Base-by-base conservation (phyloP, 177 flowering plant species). In the Vitis hybrid region DNA sequence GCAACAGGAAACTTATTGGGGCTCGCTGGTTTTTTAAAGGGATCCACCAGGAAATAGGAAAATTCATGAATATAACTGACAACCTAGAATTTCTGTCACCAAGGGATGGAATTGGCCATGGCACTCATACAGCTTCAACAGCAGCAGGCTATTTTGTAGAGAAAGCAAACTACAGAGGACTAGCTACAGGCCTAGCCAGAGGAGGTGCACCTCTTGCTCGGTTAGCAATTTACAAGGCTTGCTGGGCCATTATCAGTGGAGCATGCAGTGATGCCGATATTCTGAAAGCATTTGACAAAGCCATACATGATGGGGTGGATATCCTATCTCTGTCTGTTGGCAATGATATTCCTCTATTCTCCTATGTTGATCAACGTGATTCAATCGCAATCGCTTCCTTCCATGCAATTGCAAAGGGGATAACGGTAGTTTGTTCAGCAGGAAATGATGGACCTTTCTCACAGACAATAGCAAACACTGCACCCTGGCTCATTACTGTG, bases 1-100 rank as follows among this genome's bases (percentile, higher is more conserved):
- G 82, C 71, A 79, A 79, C 79, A 56, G 32, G 15, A 79, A 79
- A 45, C 13, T 79, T 3, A 79, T 79, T n/a, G 82, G 82, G n/a
- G 82, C 82, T 55, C 69, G 80, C 21, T 76, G 70, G 69, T 79
- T 79, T 62, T 23, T 19, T 0, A 74, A 71, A 62, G 82, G 78
- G 55, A 2, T 65, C 2, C 8, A 4, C 56, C 64, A 54, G 55
- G 23, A 61, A 15, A 32, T 12, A 3, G 54, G 58, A 49, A 58
- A 10, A 4, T 45, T 14, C 9, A 30, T 61, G 2, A 66, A 60
- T 23, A 12, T 10, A 45, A 59, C 52, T 11, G 45, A 23, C 3
- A 12, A 2, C 11, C 17, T 1, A 11, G 75, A 72, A 10, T 68
- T 56, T 65, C 23, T 64, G 10, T 72, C 75, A 7, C 60, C 79